These are phyloP conservation scores for Paxillus ammoniavirescens DNA, from an alignment of 768 basidiomycete genomes.

Conservation along the genomic window DNA sequence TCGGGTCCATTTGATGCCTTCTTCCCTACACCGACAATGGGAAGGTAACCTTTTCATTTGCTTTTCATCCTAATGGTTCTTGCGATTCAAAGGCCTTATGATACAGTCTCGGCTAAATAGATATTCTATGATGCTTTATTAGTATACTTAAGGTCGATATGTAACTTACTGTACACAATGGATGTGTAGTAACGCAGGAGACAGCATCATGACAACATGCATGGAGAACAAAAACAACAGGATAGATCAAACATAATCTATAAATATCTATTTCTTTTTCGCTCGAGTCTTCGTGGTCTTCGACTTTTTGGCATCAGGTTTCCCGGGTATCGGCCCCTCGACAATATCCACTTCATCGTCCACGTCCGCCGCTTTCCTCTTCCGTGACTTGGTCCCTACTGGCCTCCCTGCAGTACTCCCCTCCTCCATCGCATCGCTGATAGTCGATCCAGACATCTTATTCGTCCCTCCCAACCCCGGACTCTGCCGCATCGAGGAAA, in stretches of 20 bases:
- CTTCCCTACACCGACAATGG: constrained; percentile 30
- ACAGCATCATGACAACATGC: neutral
- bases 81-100: neutral
- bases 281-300: constrained; percentile 35
- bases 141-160: neutral
- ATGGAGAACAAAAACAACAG: neutral
- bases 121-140: neutral
- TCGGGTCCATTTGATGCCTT: constrained; percentile 46
- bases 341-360: constrained; percentile 59
- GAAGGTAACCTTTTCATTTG: neutral
- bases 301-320: constrained; percentile 34
- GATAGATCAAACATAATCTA: neutral
- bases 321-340: constrained; percentile 43
- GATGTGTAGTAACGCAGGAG: neutral
- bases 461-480: constrained; percentile 42
- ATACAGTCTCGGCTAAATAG: neutral
- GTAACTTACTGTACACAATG: neutral
- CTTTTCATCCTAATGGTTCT: neutral
- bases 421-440: constrained; percentile 43
- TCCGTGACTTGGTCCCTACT: constrained; percentile 23
- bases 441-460: constrained; percentile 43
- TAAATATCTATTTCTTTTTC: constrained; percentile 38
- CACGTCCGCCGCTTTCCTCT: constrained; percentile 51
- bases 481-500: constrained; percentile 42
- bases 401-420: constrained; percentile 24